Evolutionary conservation across 2,329 filamentous ascomycete genomes (phyloP), one percentile per base, ranked within the genome.

Genomic region (Talaromyces sp.): DNA sequence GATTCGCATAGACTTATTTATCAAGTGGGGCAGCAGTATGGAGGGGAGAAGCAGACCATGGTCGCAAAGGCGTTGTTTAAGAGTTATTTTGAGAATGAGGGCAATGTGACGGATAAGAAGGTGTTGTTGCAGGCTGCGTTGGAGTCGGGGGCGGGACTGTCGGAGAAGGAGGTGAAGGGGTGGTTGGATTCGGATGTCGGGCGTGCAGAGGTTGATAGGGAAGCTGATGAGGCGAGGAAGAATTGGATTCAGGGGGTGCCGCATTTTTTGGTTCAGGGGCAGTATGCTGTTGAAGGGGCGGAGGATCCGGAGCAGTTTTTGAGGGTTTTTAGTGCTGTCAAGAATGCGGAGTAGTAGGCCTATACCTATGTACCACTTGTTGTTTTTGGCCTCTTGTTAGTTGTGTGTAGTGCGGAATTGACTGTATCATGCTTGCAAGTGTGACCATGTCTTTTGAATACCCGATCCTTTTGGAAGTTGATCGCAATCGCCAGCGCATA

Each of bases 1-100:
- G 90, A 96, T 71, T 90, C 89, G 65, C 92, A 96, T 77, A 86
- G 92, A 3, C 74, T 94, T 67, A 84, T 93, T 53, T 87, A 93
- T 78, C 83, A 93, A 64, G 56, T 59, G 15, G 87, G 82, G 72
- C 80, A 74, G 73, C 88, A 85, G 69, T 71, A 74, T 60, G 69
- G 66, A 31, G 64, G 70, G 79, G 84, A 53, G 70, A 61, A 84
- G 59, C 86, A 91, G 79, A 88, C 84, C 40, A 78, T 79, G 58
- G 83, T 91, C 13, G 83, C 90, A 27, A 80, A 86, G 70, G 83
- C 86, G 70, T 75, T 92, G 40, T 91, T 92, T 82, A 80, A 79
- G 58, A 82, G 85, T 58, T 90, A 90, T 72, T 90, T 90, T 68
- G 87, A 91, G 73, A 79, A 85, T 31, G 85, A 86, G 64, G 83